Base-by-base conservation (phyloP, 164 flowering plant species). In the Echeveria elegans region DNA sequence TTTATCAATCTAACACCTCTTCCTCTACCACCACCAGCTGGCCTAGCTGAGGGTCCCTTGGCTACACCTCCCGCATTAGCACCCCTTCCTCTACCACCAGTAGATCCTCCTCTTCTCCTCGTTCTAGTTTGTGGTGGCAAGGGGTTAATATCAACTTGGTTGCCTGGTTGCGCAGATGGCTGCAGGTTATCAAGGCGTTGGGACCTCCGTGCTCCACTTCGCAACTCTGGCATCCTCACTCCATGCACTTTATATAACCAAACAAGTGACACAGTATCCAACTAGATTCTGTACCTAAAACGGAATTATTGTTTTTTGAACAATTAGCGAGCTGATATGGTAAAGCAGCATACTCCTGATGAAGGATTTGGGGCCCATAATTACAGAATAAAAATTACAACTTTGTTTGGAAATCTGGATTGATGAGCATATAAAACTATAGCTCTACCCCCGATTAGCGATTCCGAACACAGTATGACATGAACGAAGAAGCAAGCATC, bases 181-280 rank as follows among this genome's bases (percentile, higher is more conserved):
- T 86, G 94, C 76, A 86, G 82, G 72, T 88, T 87, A 75, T 85
- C 90, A 80, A 92, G 85, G 65, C 90, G 86, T 72, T 83, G 87
- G 59, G 96, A 89, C 82, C 92, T 88, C 69, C 97, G 77, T 58
- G 92, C 89, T 83, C 97, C 94, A 75, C 93, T 91, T 77, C 93
- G 81, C 87, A 89, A 73, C 81, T 89, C 96, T 73, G 94, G 96
- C 97, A 92, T 92, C 79, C 76, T 92, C 87, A 80, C 70, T 85
- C 96, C 96, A 92, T 92, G 82, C 97, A 89, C 83, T 68, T 85
- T 77, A 82, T 67, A 70, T 70, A 64, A 82, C 66, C 32, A 71
- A 73, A 74, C 41, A 50, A 67, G 67, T 71, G 73, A 72, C 78
- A 53, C 30, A 24, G 62, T 67, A 69, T 48, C 64, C 71, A 63